Conservation (phyloP, 306 rosid species). For the Rosa rugosa region DNA sequence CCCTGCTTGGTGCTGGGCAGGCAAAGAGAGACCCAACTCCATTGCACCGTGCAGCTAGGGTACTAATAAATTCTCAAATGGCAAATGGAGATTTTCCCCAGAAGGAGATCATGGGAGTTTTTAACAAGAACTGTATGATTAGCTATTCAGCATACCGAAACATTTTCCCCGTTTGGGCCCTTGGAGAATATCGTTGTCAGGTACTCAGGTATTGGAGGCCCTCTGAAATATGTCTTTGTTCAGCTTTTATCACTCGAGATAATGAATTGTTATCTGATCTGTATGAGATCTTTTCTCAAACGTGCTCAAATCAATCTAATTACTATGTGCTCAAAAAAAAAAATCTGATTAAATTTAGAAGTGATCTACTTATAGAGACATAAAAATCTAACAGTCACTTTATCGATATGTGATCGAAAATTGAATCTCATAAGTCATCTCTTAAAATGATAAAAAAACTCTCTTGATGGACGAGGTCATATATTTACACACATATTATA, state of each 20-base stretch:
- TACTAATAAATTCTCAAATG: conserved; percentile 34
- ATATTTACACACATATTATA: too few species aligned
- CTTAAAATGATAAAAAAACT: too few species aligned
- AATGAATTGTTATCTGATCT: background rate
- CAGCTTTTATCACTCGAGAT: background rate
- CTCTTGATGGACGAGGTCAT: too few species aligned
- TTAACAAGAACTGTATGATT: conserved; percentile 48
- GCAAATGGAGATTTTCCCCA: conserved; percentile 39
- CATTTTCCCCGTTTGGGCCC: conserved; percentile 30
- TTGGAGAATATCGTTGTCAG: conserved; percentile 27
- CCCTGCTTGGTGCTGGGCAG: conserved; percentile 42
- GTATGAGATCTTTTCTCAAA: background rate
- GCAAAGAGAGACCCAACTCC: conserved; percentile 36
- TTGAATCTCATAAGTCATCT: too few species aligned
- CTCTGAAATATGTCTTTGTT: conserved; percentile 3
- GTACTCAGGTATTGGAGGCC: conserved; percentile 29
- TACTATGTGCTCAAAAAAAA: background rate
- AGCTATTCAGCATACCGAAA: conserved; percentile 40
- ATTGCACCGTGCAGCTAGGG: conserved; percentile 32
- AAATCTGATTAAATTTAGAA: too few species aligned
- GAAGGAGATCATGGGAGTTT: conserved; percentile 45
- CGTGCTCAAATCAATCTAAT: background rate
- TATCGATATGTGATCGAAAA: too few species aligned
- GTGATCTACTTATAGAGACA: too few species aligned
- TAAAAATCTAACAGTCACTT: too few species aligned